Base-by-base conservation (phyloP, 75 land plant genomes). In the Azolla pinnata region DNA sequence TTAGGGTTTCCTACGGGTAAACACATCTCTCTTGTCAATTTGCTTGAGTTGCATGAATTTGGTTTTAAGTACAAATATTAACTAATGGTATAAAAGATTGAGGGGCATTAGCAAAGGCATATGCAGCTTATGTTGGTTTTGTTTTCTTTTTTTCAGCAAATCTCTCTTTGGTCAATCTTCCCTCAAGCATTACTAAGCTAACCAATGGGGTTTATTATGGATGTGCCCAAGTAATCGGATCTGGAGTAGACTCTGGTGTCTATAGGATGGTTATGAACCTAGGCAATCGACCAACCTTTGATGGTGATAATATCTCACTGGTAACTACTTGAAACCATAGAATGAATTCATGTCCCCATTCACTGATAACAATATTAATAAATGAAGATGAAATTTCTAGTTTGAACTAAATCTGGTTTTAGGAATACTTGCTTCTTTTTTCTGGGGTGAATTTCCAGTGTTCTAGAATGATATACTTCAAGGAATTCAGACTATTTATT, bases 201-300 rank as follows among this genome's bases (percentile, higher is more conserved):
- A 21, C 70, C 26, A 60, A 68, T 31, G 70, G 70, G 12, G 70
- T 68, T 17, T 68, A 68, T 30, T 68, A 25, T 53, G 70, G 70
- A 50, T 68, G 70, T 47, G 70, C 56, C 17, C 70, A 68, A 34
- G 64, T 68, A 4, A 38, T 55, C 33, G 70, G 55, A 33, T 26
- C 24, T 35, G 70, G 70, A 9, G 19, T 60, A 4, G 70, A 68
- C 29, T 53, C 24, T 32, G 44, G 56, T 29, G 56, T 59, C 27
- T 47, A 68, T 31, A 50, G 52, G 28, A 68, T 68, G 70, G 70
- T 68, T 40, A 68, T 68, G 70, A 68, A 68, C 27, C 60, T 68
- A 34, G 70, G 70, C 20, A 60, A 68, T 61, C 70, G 70, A 2
- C 70, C 70, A 16, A 68, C 70, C 18, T 68, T 68, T 50, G 64